Evolutionary conservation across 202 grass and related monocot genomes (phyloP).

Genomic region (Hordeum pubiflorum): DNA sequence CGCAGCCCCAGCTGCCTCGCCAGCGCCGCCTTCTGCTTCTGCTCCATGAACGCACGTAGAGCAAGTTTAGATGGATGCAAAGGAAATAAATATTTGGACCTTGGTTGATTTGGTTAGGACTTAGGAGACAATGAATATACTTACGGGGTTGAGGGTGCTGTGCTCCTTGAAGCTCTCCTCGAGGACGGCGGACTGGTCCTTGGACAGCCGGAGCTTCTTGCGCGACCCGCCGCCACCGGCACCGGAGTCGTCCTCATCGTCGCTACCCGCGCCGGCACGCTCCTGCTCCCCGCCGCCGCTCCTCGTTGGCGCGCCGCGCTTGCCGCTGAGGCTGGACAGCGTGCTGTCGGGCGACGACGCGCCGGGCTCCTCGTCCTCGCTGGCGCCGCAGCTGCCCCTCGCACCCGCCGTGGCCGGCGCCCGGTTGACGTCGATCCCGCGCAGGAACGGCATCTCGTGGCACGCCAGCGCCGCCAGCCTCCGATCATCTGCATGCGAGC

Average conservation of each 20-base stretch:
- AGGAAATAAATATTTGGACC: not conserved
- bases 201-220: slow-evolving; percentile 88
- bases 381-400: slow-evolving; percentile 5
- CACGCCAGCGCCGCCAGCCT: slow-evolving; percentile 11
- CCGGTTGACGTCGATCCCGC: slow-evolving; percentile 82
- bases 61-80: not conserved
- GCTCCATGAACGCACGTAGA: not conserved
- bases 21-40: slow-evolving; percentile 88
- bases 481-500: slow-evolving; percentile 31
- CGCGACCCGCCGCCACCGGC: slow-evolving; percentile 53
- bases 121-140: not conserved
- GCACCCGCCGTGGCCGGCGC: slow-evolving; percentile 9
- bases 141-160: slow-evolving; percentile 91
- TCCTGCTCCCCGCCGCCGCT: slow-evolving; percentile 19
- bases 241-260: slow-evolving; percentile 55
- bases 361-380: slow-evolving; percentile 64
- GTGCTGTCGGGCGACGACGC: slow-evolving; percentile 85
- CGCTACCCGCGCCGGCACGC: slow-evolving; percentile 33
- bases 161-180: slow-evolving; percentile 96
- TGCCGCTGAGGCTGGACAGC: slow-evolving; percentile 69
- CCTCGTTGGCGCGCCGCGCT: slow-evolving; percentile 27
- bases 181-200: slow-evolving; percentile 82
- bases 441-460: slow-evolving; percentile 46
- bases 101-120: not conserved
- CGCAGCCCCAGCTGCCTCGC: slow-evolving; percentile 74